Base-by-base conservation (phyloP, 2,329 filamentous ascomycete genomes). In the Aspergillus quadricinctus region DNA sequence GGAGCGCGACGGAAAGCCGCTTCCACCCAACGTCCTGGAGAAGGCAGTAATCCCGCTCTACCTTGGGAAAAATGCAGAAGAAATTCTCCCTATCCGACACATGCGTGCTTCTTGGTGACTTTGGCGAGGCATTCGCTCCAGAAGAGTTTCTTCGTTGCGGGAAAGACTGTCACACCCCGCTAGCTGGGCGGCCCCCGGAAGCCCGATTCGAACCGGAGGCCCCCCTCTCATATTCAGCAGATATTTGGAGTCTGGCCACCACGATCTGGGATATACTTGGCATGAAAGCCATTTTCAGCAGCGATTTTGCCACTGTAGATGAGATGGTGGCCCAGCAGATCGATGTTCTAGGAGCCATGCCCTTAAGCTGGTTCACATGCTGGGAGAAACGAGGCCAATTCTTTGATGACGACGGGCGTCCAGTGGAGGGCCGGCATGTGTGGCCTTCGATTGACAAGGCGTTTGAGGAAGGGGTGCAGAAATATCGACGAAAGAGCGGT, bases 61-160 rank as follows among this genome's bases (percentile, higher is more conserved):
- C 40, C 62, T 74, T 23, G 70, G 67, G 1, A 70, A 71, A 57
- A 40, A 61, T 4, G 66, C 66, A 6, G 57, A 70, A 45, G 54
- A 69, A 69, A 0, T 66, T 72, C 48, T 57, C 59, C 8, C 28
- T 72, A 23, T 57, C 59, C 1, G 73, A 75, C 11, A 59, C 66
- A 1, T 57, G 58, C 4, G 40, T 69, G 0, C 54, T 74, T 50
- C 68, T 75, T 1, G 63, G 59, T 57, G 72, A 75, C 59, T 75
- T 69, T 49, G 60, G 60, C 2, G 59, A 61, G 28, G 55, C 59
- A 19, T 63, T 61, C 29, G 2, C 60, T 1, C 66, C 69, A 19
- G 56, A 48, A 23, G 60, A 67, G 1, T 2, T 40, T 48, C 66
- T 40, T 48, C 66, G 67, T 28, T 57, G 50, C 8, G 65, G 68